Base-by-base conservation (phyloP, 305 asterid genomes). In the Ajuga reptans region DNA sequence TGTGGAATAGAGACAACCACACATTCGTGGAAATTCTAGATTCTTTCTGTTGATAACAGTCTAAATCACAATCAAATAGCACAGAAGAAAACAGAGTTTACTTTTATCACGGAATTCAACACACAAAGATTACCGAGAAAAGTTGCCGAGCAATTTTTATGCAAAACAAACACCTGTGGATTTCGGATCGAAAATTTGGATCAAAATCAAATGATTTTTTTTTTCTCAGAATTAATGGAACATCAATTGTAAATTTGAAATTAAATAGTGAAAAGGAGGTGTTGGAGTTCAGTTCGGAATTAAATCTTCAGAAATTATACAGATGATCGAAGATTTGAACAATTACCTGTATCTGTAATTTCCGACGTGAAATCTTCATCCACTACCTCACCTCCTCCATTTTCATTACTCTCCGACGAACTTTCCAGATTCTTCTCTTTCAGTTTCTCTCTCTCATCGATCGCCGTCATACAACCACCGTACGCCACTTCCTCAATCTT, bases 261-360 rank as follows among this genome's bases (percentile, higher is more conserved):
- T 43, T 43, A 11, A 43, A 43, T 43, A 11, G 45, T 39, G 11
- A 43, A 10, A 11, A 10, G 11, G 2, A 2, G 4, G 5, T n/a
- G 15, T 53, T 5, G 36, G 6, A 53, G 29, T 21, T 53, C 10
- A 10, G 16, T 43, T n/a, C 2, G 39, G 63, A 57, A 36, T 18
- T 27, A 7, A 43, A 51, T 27, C 33, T 18, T 4, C 7, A 55
- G 33, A 63, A 43, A 65, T 15, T 34, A 31, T 9, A 31, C 4
- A 45, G 71, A 52, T 15, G 58, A 49, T 63, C 29, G 69, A 61
- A 41, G 42, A 49, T 49, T 34, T 11, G 37, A 36, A 27, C 9
- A 71, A 59, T 69, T 85, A 89, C 96, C 96, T 83, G 96, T 76
- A 49, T 90, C 90, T 15, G 91, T 85, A 42, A 85, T 88, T 77